phyloP scores from a whole-genome alignment of 768 basidiomycete genomes.

The Chalciporus pseudorubinellus region DNA sequence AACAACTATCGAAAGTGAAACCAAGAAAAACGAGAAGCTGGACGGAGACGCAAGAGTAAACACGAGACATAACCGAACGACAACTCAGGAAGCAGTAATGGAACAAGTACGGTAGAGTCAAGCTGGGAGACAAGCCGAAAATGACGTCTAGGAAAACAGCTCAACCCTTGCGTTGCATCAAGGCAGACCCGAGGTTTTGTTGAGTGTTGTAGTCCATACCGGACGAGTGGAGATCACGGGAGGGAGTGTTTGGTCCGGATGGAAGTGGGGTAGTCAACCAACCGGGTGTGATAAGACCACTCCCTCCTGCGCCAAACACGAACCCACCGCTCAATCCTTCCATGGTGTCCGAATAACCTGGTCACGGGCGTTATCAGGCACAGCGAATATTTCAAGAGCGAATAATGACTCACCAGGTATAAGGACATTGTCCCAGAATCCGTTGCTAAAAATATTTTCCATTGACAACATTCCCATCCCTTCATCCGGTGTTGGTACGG shows the following conservation, averaged over 20 bases:
- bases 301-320: slow-evolving; percentile 80
- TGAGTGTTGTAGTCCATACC: slow-evolving; percentile 27
- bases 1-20: slow-evolving; percentile 7
- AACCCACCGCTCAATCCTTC: slow-evolving; percentile 85
- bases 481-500: slow-evolving; percentile 41
- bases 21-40: slow-evolving; percentile 10
- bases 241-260: slow-evolving; percentile 51
- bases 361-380: neutral
- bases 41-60: slow-evolving; percentile 4
- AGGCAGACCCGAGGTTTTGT: slow-evolving; percentile 22
- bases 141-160: neutral
- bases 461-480: slow-evolving; percentile 60
- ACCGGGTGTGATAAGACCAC: slow-evolving; percentile 77
- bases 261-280: slow-evolving; percentile 57
- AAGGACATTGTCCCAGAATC: slow-evolving; percentile 87
- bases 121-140: too few relatives aligned
- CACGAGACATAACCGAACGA: neutral
- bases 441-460: slow-evolving; percentile 76
- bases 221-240: slow-evolving; percentile 17
- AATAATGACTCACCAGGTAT: slow-evolving; percentile 64
- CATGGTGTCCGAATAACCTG: slow-evolving; percentile 77
- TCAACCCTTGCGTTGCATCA: slow-evolving; percentile 29
- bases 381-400: neutral
- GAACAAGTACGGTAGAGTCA: slow-evolving; percentile 3
- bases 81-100: neutral